These are phyloP conservation scores for Camellia sinensis DNA, from an alignment of 148 eudicot species.

Conservation along the genomic window DNA sequence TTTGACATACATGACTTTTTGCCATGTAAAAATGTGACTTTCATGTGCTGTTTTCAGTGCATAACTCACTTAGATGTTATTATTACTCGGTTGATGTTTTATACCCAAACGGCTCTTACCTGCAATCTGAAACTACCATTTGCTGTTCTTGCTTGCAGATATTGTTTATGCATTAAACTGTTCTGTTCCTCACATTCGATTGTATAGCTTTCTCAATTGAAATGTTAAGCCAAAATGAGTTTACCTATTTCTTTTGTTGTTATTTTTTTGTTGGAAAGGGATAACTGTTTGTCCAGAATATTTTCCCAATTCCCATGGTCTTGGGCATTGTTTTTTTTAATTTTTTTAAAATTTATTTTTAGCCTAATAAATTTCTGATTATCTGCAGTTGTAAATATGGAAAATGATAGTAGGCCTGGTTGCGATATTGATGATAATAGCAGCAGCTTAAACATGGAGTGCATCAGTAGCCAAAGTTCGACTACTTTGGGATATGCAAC, in stretches of 20 bases:
- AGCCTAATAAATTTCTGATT: background rate
- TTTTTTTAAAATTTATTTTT: background rate
- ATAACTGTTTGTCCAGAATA: background rate
- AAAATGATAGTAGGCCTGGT: background rate
- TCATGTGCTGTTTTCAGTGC: too few relatives aligned
- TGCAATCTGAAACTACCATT: background rate
- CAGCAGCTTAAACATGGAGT: background rate
- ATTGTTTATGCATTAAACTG: background rate
- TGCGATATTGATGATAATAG: background rate
- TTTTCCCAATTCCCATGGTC: background rate
- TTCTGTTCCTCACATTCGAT: background rate
- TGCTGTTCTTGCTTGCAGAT: background rate
- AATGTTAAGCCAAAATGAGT: background rate
- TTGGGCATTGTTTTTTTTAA: background rate
- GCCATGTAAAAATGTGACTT: too few relatives aligned
- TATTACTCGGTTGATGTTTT: background rate
- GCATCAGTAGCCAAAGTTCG: background rate
- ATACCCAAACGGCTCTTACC: background rate
- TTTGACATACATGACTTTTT: too few relatives aligned
- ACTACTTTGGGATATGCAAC: conserved; percentile 1
- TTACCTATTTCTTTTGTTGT: background rate
- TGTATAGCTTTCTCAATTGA: background rate
- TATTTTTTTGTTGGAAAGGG: background rate
- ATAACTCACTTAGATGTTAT: too few relatives aligned
- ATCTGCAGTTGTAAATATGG: background rate